Evolutionary conservation across 2,329 filamentous ascomycete species (phyloP), one percentile per base, ranked within the genome.

Genomic region (Phialophora verrucosa): DNA sequence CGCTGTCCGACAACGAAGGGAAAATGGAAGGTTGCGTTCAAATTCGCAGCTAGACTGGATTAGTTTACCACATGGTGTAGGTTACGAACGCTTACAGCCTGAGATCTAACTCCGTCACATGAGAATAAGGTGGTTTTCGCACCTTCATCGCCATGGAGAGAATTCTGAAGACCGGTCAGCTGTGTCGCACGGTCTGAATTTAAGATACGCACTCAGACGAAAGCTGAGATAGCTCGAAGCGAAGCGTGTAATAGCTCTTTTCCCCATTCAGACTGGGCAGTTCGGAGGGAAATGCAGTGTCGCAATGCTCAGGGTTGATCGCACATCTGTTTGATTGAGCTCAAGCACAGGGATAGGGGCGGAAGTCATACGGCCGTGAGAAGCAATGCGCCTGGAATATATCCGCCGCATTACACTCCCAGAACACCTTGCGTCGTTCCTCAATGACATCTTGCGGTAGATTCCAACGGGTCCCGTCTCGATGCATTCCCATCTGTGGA

Each of bases 231-330:
- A 65, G 49, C 57, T 65, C 56, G 35, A 65, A 65, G 12, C 63
- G 63, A 2, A 65, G 63, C 23, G 17, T 54, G 35, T 38, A 65
- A 50, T 65, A 65, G 63, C 63, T 61, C 47, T 60, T 65, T 55
- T 65, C 62, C n/a, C 63, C 63, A 17, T 54, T 61, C 14, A 61
- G 20, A 49, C 51, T 61, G 10, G 29, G 31, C n/a, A 14, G 57
- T 23, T 65, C 63, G 4, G 57, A 61, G 20, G 63, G 63, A 47
- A 60, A 65, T 42, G 44, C 57, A 17, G 63, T 65, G 63, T 65
- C 63, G 47, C 63, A 65, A 61, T 65, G 63, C 63, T 65, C 63
- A n/a, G 63, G 63, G 32, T 61, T 65, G 31, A 65, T 65, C 7
- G 47, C 27, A 14, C n/a, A 49, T 20, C 56, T 59, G 38, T 47